Evolutionary conservation across 2,329 filamentous ascomycete species (phyloP), one percentile per base, ranked within the genome.

Genomic region (Ceratocystis huliohia): DNA sequence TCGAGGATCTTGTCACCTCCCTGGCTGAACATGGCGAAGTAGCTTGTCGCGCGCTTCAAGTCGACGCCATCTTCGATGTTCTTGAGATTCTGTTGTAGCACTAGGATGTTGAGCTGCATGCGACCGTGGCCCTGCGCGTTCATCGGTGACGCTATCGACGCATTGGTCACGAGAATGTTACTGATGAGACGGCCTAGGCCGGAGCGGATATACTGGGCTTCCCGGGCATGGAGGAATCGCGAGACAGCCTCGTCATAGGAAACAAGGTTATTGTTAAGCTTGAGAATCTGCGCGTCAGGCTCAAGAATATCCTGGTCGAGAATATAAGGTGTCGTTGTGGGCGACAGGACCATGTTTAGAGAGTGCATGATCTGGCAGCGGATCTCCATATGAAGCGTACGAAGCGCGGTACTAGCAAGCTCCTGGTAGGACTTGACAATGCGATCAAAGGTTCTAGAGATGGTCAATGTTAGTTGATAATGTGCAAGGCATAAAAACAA

Each of bases 41-140:
- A 93, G 67, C 83, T 81, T 22, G 84, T 81, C 0, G 87, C 83
- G 45, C 83, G 78, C 3, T 80, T 79, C 33, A 93, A 78, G 66
- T 83, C 81, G 2, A 89, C 86, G 7, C 82, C 82, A 1, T 83
- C 80, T 75, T 94, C 91, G 65, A 99, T 87, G 70, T 96, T 96
- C 78, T 96, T 96, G 66, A 99, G 84, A 72, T 96, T 96, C 74
- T 99, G 94, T 76, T 97, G 93, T 64, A 99, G 79, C 50, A 99
- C 94, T 28, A 96, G 82, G 62, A 96, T 91, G 74, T 99, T 96
- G 72, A 97, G 84, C 74, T 68, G 88, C 84, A 99, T 91, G 46
- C 91, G 84, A n/a, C 86, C 85, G 68, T 87, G 89, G 53, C 94
- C 94, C 71, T 88, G 84, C 46, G 77, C 78, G 74, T 99, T 96